A percentile compares a stretch with the other conserved stretches of the same genome.
Evolutionary conservation across 129 eudicot species (phyloP).

Genomic region (Silybum marianum): DNA sequence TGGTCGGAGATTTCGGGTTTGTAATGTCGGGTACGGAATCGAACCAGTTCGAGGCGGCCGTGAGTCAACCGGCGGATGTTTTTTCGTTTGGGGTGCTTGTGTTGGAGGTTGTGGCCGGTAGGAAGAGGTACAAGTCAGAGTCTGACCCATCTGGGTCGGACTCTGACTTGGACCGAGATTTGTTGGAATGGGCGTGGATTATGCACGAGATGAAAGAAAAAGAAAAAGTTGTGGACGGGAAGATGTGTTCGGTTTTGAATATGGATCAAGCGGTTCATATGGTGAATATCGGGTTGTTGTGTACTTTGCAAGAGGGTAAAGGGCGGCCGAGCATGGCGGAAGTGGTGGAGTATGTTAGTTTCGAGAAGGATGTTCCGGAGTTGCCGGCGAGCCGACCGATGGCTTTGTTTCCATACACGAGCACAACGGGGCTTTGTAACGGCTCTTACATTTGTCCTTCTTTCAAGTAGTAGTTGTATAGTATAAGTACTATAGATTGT

Average conservation of each 20-base stretch:
- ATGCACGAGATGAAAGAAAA: slow-evolving; percentile 63
- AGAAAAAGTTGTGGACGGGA: slow-evolving; percentile 52
- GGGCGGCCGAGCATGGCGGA: slow-evolving; percentile 70
- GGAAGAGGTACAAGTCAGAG: slow-evolving; percentile 26
- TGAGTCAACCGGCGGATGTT: slow-evolving; percentile 55
- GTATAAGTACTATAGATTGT: neutral
- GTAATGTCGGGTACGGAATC: slow-evolving; percentile 44
- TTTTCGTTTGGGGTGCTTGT: slow-evolving; percentile 60
- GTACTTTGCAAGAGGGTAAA: slow-evolving; percentile 61
- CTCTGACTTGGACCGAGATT: slow-evolving; percentile 27
- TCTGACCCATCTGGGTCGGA: slow-evolving; percentile 20
- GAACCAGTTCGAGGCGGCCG: slow-evolving; percentile 46
- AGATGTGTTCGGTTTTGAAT: slow-evolving; percentile 56
- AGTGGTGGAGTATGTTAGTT: slow-evolving; percentile 48
- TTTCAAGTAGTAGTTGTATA: slow-evolving; percentile 37
- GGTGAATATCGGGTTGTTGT: slow-evolving; percentile 57
- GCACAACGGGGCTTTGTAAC: slow-evolving; percentile 60
- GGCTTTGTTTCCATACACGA: slow-evolving; percentile 67
- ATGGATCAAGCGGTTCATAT: slow-evolving; percentile 63
- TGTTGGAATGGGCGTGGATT: slow-evolving; percentile 68
- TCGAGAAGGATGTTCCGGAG: slow-evolving; percentile 45
- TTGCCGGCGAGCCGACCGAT: slow-evolving; percentile 61
- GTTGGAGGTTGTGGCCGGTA: slow-evolving; percentile 65
- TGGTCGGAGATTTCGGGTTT: slow-evolving; percentile 64
- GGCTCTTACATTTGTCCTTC: slow-evolving; percentile 63